Percentiles rank a stretch among this genome's conserved stretches.
These are phyloP conservation scores for Ophiosphaerella narmari DNA, from an alignment of 2,329 filamentous ascomycete genomes.

Conservation along the genomic window DNA sequence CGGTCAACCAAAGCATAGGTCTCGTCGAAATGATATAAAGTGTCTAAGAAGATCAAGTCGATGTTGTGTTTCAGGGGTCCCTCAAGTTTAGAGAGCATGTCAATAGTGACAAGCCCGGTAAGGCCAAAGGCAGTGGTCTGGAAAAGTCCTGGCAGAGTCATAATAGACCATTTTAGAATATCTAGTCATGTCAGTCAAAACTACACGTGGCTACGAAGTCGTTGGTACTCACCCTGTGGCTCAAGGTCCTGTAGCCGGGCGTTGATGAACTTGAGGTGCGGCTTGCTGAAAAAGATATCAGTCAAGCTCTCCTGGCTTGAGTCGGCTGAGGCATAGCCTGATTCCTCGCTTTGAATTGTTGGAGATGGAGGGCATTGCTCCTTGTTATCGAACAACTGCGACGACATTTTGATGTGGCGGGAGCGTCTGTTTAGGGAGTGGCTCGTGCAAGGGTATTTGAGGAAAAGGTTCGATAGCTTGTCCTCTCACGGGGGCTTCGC, in stretches of 20 bases:
- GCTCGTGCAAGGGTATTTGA: slow-evolving; percentile 28
- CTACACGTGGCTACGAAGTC: neutral
- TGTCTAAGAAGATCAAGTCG: slow-evolving; percentile 60
- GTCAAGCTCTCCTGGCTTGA: slow-evolving; percentile 69
- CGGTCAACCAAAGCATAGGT: slow-evolving; percentile 62
- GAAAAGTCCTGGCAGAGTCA: slow-evolving; percentile 84
- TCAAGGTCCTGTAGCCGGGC: slow-evolving; percentile 83
- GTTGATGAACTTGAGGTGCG: slow-evolving; percentile 90
- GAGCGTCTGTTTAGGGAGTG: slow-evolving; percentile 6
- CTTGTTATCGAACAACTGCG: slow-evolving; percentile 26
- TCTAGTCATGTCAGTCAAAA: slow-evolving; percentile 56
- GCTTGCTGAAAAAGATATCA: slow-evolving; percentile 81
- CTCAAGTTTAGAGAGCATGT: slow-evolving; percentile 75
- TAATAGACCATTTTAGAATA: slow-evolving; percentile 88
- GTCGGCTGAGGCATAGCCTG: slow-evolving; percentile 78
- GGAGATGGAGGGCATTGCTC: slow-evolving; percentile 33
- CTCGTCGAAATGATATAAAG: slow-evolving; percentile 58
- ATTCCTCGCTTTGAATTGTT: slow-evolving; percentile 61
- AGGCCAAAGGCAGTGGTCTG: slow-evolving; percentile 59
- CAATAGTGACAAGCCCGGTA: slow-evolving; percentile 57
- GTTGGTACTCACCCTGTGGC: slow-evolving; percentile 65
- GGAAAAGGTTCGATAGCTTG: slow-evolving; percentile 10
- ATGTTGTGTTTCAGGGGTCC: slow-evolving; percentile 61
- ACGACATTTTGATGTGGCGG: slow-evolving; percentile 32
- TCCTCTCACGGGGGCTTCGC: slow-evolving; percentile 15